Conservation (phyloP, 1,139 yeast species). For the Geotrichum bryndzae region DNA sequence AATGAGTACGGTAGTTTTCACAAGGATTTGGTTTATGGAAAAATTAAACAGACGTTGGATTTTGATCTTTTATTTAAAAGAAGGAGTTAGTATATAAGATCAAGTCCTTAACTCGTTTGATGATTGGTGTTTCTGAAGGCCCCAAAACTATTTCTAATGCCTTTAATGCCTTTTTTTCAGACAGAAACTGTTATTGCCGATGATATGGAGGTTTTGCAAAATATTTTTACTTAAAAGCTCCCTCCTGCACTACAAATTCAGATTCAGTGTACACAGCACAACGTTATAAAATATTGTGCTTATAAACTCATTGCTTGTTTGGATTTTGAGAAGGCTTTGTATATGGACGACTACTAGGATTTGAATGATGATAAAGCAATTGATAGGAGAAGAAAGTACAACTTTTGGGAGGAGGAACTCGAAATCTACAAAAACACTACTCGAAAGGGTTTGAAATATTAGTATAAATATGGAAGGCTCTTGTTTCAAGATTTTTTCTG, state of each 20-base stretch:
- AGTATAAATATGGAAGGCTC: neutral
- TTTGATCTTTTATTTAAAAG: constrained; percentile 20
- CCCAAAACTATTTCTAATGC: constrained; percentile 89
- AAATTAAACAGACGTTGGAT: constrained; percentile 50
- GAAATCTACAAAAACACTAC: neutral
- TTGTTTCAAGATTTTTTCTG: no score
- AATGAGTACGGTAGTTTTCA: constrained; percentile 79
- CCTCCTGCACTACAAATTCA: neutral
- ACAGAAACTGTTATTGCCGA: neutral
- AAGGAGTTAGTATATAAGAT: constrained; percentile 42
- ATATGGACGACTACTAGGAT: neutral
- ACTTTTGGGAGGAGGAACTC: neutral
- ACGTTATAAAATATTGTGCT: neutral
- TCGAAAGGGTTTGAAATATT: neutral
- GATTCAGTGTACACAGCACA: neutral
- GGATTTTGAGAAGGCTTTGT: neutral
- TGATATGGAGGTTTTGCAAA: no score
- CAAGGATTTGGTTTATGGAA: constrained; percentile 75
- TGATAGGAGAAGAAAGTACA: neutral
- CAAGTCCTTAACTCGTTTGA: constrained; percentile 73
- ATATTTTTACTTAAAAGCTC: neutral
- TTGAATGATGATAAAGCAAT: neutral
- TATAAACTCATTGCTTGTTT: neutral
- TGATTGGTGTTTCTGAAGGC: constrained; percentile 81
- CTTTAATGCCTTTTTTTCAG: constrained; percentile 63